Base-by-base conservation (phyloP, 805 yeast species). In the Cyberlindnera euphorbiiphila region DNA sequence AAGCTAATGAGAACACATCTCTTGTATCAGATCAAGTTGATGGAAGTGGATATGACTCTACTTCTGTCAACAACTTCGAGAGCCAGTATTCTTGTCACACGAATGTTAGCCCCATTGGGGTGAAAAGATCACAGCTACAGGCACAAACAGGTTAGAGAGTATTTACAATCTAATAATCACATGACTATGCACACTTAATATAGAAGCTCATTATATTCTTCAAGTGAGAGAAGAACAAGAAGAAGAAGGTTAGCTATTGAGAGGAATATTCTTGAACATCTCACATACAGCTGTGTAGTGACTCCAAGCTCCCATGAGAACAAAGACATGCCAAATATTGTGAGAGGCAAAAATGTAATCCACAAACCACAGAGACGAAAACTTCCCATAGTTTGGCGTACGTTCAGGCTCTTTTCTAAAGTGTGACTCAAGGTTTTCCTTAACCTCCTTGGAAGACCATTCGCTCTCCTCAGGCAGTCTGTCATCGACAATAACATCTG, bases 261-360 rank as follows among this genome's bases (percentile, higher is more conserved):
- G 23, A 3, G 50, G 41, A n/a, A 51, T 51, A 29, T 65, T 66
- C 33, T 66, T 68, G 46, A 80, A 80, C 84, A 89, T 81, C 40
- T 76, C 79, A 44, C 86, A 65, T 25, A 87, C 66, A 11, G 94
- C 91, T 39, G 69, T 68, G 61, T 89, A 93, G 60, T 91, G 98
- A 22, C 94, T 95, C 28, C 84, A 60, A n/a, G 87, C 78, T 3
- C 98, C 98, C 18, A 84, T 69, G 13, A 93, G 73, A 21, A 93
- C 98, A 56, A 84, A 86, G 10, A 87, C 58, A 62, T 91, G 98
- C 98, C 98, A 91, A 21, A 91, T 67, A 53, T 88, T 89, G 60
- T 91, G 98, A 25, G 96, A 85, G 28, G 78, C 72, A 37, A 80
- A 68, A 19, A 74, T 59, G 57, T 82, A 84, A 50, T 85, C 93